These are phyloP conservation scores for Hamigera avellanea DNA, from an alignment of 495 filamentous ascomycete genomes.

Conservation along the genomic window DNA sequence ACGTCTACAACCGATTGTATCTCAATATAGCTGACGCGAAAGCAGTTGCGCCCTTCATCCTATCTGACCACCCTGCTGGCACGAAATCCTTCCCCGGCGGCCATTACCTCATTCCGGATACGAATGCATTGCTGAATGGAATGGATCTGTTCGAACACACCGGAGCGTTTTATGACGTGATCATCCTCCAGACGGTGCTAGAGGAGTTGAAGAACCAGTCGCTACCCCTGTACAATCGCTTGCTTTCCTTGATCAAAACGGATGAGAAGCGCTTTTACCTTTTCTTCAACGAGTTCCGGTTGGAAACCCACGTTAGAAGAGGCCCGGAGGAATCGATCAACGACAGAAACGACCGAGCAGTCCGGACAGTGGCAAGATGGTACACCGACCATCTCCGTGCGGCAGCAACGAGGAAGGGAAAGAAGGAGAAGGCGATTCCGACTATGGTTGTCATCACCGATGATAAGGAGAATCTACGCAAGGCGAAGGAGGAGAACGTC, in stretches of 20 bases:
- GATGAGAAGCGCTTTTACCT: constrained; percentile 96
- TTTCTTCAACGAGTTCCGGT: constrained; percentile 96
- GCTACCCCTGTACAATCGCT: constrained; percentile 85
- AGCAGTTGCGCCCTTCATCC: constrained; percentile 66
- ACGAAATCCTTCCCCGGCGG: constrained; percentile 72
- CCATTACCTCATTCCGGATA: constrained; percentile 93
- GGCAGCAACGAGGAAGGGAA: constrained; percentile 40
- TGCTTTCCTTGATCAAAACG: constrained; percentile 79
- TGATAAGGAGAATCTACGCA: constrained; percentile 75
- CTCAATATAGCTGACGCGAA: constrained; percentile 17
- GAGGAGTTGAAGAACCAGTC: constrained; percentile 93
- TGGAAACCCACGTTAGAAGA: constrained; percentile 76
- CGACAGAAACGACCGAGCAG: constrained; percentile 88
- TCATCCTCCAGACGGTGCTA: constrained; percentile 88
- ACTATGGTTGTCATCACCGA: constrained; percentile 88
- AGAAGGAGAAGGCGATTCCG: constrained; percentile 50
- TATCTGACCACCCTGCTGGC: constrained; percentile 76
- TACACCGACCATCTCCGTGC: constrained; percentile 69
- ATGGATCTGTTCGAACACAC: constrained; percentile 95
- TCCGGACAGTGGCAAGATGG: constrained; percentile 79
- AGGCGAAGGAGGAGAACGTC: constrained; percentile 67
- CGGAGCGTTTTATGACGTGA: constrained; percentile 85
- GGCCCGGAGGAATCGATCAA: constrained; percentile 79
- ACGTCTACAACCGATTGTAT: background rate
- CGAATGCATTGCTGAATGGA: constrained; percentile 87